These are phyloP conservation scores for Podospora pseudocomata DNA, from an alignment of 495 filamentous ascomycete genomes.

Conservation along the genomic window DNA sequence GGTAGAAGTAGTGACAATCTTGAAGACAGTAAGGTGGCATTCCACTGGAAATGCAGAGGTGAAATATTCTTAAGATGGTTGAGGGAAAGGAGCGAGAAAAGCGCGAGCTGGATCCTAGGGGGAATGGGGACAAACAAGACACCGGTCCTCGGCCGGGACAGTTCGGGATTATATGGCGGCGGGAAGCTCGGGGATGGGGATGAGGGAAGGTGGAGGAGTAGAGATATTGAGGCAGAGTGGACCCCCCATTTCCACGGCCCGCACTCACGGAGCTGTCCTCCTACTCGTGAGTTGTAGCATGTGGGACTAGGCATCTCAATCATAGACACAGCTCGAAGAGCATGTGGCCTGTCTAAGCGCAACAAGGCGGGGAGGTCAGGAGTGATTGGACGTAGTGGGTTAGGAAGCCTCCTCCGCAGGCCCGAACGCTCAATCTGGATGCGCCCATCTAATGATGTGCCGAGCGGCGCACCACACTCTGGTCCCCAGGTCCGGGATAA, in stretches of 20 bases:
- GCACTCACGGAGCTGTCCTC: neutral
- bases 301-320: neutral
- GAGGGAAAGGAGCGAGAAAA: conserved; percentile 4
- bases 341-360: conserved; percentile 26
- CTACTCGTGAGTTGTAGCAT: neutral
- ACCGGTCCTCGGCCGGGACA: conserved; percentile 20
- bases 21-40: conserved; percentile 83
- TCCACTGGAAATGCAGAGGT: conserved; percentile 36
- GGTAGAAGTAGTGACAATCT: conserved; percentile 91
- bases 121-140: neutral
- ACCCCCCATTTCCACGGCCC: neutral
- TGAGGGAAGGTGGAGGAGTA: neutral
- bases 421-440: conserved; percentile 38
- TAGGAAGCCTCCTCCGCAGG: conserved; percentile 40
- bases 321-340: conserved; percentile 2
- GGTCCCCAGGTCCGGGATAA: conserved; percentile 10
- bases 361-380: conserved; percentile 18
- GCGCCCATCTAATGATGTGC: conserved; percentile 35
- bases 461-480: conserved; percentile 23
- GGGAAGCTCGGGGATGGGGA: conserved; percentile 10
- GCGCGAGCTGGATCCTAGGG: neutral
- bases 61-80: neutral
- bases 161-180: conserved; percentile 25
- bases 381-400: conserved; percentile 40
- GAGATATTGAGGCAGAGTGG: neutral